Conservation (phyloP, 1,139 yeast species). For the Debaryomyces coudertii region DNA sequence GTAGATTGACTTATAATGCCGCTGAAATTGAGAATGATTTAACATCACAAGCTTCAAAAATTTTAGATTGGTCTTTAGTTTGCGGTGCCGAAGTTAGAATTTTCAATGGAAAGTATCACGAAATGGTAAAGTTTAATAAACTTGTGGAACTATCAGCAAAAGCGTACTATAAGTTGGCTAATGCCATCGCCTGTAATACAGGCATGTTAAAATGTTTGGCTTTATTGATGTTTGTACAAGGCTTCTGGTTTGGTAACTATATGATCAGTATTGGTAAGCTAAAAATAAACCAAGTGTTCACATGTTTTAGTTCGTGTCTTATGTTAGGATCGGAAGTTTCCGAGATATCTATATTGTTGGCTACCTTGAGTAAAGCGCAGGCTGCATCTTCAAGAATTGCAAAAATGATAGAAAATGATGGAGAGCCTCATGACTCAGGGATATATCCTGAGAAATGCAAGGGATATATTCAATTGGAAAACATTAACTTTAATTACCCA, state of each 20-base stretch:
- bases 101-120: constrained; percentile 59
- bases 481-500: constrained; percentile 66
- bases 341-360: constrained; percentile 53
- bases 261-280: constrained; percentile 57
- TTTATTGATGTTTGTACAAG: constrained; percentile 82
- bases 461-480: constrained; percentile 53
- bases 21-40: constrained; percentile 60
- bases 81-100: constrained; percentile 64
- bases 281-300: constrained; percentile 65
- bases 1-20: constrained; percentile 51
- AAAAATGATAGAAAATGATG: constrained; percentile 22
- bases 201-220: constrained; percentile 61
- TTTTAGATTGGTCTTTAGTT: constrained; percentile 70
- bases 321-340: constrained; percentile 64
- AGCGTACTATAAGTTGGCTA: constrained; percentile 50
- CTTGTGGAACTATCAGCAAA: constrained; percentile 47
- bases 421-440: constrained; percentile 19
- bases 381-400: constrained; percentile 56
- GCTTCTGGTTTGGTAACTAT: constrained; percentile 84
- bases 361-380: constrained; percentile 62
- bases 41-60: constrained; percentile 59
- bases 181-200: constrained; percentile 58
- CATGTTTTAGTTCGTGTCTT: constrained; percentile 82
- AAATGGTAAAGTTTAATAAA: constrained; percentile 46
- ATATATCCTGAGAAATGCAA: constrained; percentile 33